Evolutionary conservation across 2,329 filamentous ascomycete genomes (phyloP), one percentile per base, ranked within the genome.

Genomic region (Chaetomiaceae sp.): DNA sequence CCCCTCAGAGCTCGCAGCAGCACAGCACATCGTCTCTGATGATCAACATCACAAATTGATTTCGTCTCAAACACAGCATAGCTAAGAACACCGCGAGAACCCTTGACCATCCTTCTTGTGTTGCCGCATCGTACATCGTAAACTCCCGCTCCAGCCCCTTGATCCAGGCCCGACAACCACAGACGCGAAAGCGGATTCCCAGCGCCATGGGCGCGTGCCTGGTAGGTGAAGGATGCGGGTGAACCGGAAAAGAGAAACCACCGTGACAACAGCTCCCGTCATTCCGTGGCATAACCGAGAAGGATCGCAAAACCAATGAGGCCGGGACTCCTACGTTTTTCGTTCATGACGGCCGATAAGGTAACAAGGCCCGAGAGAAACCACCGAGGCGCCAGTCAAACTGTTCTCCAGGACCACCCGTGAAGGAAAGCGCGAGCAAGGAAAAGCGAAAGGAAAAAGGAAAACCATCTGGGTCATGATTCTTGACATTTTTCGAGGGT

Each of bases 61-160:
- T 27, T 10, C 25, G 6, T 27, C 2, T 6, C 10, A 33, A 27
- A 27, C 25, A 27, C 6, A 27, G 25, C 30, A 33, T 33, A 33
- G 14, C 30, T 10, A 33, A 33, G 10, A 33, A 33, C 30, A 21
- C 39, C 16, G 10, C 17, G 17, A 4, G 16, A 27, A 12, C 21
- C 14, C n/a, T 16, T 9, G 16, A n/a, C 30, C 17, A 2, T 21
- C 17, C 39, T 3, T 23, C 17, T 44, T 16, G 34, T 46, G n/a
- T n/a, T 16, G 31, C 27, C 34, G 34, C 34, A 46, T 46, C 44
- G 34, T 46, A 46, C 44, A 46, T 46, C 44, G 30, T 44, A n/a
- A 21, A 21, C 31, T 23, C 34, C 21, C n/a, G 17, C 33, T 30
- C 34, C 17, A 31, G 3, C 8, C n/a, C 23, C 34, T 31, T 14